Evolutionary conservation across 345 rosid species (phyloP).

Genomic region (Eutrema japonicum): DNA sequence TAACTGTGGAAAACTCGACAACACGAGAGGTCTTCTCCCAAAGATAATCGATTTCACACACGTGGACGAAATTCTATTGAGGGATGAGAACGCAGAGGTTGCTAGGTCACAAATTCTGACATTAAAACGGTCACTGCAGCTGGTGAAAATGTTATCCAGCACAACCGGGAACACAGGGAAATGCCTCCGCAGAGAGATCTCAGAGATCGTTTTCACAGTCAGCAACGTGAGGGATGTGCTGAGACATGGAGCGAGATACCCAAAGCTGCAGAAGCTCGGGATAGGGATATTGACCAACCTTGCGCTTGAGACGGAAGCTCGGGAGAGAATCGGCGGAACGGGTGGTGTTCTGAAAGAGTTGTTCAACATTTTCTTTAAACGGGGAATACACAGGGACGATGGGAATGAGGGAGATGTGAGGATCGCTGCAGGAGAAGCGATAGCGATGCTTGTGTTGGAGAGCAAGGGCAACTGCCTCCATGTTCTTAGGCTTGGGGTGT

Average conservation of each 20-base stretch:
- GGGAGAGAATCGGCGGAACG: conserved; percentile 80
- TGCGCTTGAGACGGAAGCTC: conserved; percentile 73
- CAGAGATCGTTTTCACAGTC: conserved; percentile 86
- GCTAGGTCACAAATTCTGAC: conserved; percentile 62
- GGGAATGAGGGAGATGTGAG: conserved; percentile 54
- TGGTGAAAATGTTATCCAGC: conserved; percentile 83
- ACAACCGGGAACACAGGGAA: conserved; percentile 76
- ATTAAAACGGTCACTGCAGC: conserved; percentile 72
- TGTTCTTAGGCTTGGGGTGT: conserved; percentile 59
- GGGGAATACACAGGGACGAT: conserved; percentile 38
- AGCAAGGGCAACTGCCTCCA: conserved; percentile 71
- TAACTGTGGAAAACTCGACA: conserved; percentile 93
- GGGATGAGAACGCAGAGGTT: conserved; percentile 48
- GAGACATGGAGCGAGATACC: conserved; percentile 65
- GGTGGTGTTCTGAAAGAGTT: conserved; percentile 84
- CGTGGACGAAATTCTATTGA: conserved; percentile 55
- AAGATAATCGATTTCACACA: conserved; percentile 84
- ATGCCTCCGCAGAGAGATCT: conserved; percentile 75
- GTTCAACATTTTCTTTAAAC: conserved; percentile 68
- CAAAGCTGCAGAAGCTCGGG: conserved; percentile 70
- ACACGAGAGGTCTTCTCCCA: conserved; percentile 84
- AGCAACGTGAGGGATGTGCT: conserved; percentile 81
- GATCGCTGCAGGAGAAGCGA: conserved; percentile 84
- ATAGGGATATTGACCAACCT: conserved; percentile 74
- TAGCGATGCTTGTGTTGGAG: conserved; percentile 84